A percentile compares a stretch with the other conserved stretches of the same genome.
phyloP scores from a whole-genome alignment of 2,329 filamentous ascomycete genomes.

The Penicillium expansum region DNA sequence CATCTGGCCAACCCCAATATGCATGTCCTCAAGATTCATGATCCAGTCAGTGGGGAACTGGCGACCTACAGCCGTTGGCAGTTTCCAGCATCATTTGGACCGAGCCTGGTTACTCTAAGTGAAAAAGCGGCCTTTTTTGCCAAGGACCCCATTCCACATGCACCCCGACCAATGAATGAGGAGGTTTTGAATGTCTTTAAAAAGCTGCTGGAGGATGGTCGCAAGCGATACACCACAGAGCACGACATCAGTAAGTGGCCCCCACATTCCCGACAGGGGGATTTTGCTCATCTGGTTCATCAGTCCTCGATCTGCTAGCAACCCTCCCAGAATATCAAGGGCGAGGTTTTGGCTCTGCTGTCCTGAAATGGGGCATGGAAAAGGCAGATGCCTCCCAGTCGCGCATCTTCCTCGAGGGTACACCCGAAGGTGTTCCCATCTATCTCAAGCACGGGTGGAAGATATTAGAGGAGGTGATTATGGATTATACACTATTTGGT shows the following conservation, averaged over 20 bases:
- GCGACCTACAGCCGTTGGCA: slow-evolving; percentile 53
- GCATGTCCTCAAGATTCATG: slow-evolving; percentile 44
- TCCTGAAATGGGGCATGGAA: slow-evolving; percentile 51
- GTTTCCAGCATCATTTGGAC: slow-evolving; percentile 27
- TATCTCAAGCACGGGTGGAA: slow-evolving; percentile 53
- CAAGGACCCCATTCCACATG: slow-evolving; percentile 37
- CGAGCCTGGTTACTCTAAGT: slow-evolving; percentile 36
- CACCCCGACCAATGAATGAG: slow-evolving; percentile 48
- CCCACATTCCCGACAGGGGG: neutral
- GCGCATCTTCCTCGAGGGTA: slow-evolving; percentile 53
- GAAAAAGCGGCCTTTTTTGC: slow-evolving; percentile 39
- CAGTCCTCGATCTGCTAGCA: slow-evolving; percentile 48
- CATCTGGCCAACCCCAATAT: slow-evolving; percentile 43
- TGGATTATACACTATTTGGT: slow-evolving; percentile 37
- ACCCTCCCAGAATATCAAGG: slow-evolving; percentile 47
- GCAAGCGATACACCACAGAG: slow-evolving; percentile 20
- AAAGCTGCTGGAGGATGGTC: slow-evolving; percentile 15
- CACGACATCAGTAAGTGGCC: slow-evolving; percentile 25
- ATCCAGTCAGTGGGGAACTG: slow-evolving; percentile 31
- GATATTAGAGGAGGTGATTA: slow-evolving; percentile 36
- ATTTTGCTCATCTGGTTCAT: slow-evolving; percentile 5
- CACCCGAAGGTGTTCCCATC: slow-evolving; percentile 46
- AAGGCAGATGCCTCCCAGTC: slow-evolving; percentile 46
- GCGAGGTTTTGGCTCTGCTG: slow-evolving; percentile 44
- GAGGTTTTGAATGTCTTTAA: slow-evolving; percentile 31